Evolutionary conservation across 2,329 filamentous ascomycete genomes (phyloP), one percentile per base, ranked within the genome.

Genomic region (Colletotrichum tamarilloi): DNA sequence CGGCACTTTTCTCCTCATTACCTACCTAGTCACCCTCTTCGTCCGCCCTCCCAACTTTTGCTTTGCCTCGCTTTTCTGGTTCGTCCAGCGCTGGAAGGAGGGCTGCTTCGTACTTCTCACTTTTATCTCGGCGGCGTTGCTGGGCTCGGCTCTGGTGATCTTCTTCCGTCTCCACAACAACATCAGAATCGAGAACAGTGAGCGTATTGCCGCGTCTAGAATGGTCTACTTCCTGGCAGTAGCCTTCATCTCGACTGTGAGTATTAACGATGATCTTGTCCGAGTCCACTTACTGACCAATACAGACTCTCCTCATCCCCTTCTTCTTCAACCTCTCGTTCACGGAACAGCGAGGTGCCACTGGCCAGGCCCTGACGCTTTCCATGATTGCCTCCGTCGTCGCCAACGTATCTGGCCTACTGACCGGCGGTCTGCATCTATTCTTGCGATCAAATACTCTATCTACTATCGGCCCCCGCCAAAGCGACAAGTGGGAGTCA

Each of bases 41-140:
- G 82, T 87, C 74, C 85, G 84, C 5, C 87, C 91, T 56, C 85
- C 86, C 6, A 87, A 91, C 75, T 86, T 87, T 65, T 94, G 92
- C 82, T 91, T 93, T 76, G 91, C 90, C 28, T 91, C 90, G 6
- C 84, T 94, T 8, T 90, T 93, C 76, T 93, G 90, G 90, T 92
- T 92, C 74, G 84, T 93, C 55, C 85, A 88, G 68, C 86, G 84
- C 76, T 94, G 91, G 81, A 87, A 90, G n/a, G 79, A 86, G 16
- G 86, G 88, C 5, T 88, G 87, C 70, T 88, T 93, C 68, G 84
- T 84, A 11, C 78, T 92, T 1, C 79, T 93, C 12, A 80, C 87
- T 26, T 78, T 84, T 24, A 84, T 92, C 56, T 82, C 87, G n/a
- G 79, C 85, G 46, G 78, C 87, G 28, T 82, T 93, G 65, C 78